Evolutionary conservation across 495 filamentous ascomycete species (phyloP).

Genomic region (Xylaria palmicola): DNA sequence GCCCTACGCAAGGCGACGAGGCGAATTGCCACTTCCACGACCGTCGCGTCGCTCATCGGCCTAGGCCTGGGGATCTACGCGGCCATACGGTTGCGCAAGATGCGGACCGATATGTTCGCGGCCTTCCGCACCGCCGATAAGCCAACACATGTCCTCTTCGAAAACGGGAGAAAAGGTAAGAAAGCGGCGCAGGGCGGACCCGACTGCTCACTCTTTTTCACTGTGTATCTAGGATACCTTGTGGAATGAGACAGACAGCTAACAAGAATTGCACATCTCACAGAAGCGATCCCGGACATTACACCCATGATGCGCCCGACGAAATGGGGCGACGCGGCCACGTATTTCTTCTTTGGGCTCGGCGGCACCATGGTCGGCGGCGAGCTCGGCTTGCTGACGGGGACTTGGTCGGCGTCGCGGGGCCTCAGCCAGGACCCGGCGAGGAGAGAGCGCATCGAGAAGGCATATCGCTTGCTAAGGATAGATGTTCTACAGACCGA

Average conservation of each 20-base stretch:
- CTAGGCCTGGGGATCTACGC: constrained; percentile 58
- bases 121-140: constrained; percentile 58
- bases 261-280: not conserved
- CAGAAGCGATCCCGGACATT: constrained; percentile 63
- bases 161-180: constrained; percentile 57
- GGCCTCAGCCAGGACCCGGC: constrained; percentile 56
- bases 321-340: constrained; percentile 57
- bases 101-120: constrained; percentile 56
- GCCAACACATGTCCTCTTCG: constrained; percentile 62
- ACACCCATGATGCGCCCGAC: constrained; percentile 57
- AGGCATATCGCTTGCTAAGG: constrained; percentile 61
- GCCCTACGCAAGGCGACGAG: constrained; percentile 52
- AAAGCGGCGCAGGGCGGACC: too few relatives aligned
- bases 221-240: not conserved
- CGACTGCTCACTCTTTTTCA: too few relatives aligned
- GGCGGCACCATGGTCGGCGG: constrained; percentile 66
- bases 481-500: constrained; percentile 61
- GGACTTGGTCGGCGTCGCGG: constrained; percentile 50
- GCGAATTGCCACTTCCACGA: constrained; percentile 52
- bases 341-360: constrained; percentile 60
- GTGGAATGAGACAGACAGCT: not conserved
- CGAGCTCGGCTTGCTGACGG: constrained; percentile 59
- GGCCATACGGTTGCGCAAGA: constrained; percentile 55
- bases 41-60: constrained; percentile 59
- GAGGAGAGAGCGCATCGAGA: constrained; percentile 55